These are phyloP conservation scores for Keqinozyma sinolaborantium DNA, from an alignment of 1,139 yeast species.

Conservation along the genomic window DNA sequence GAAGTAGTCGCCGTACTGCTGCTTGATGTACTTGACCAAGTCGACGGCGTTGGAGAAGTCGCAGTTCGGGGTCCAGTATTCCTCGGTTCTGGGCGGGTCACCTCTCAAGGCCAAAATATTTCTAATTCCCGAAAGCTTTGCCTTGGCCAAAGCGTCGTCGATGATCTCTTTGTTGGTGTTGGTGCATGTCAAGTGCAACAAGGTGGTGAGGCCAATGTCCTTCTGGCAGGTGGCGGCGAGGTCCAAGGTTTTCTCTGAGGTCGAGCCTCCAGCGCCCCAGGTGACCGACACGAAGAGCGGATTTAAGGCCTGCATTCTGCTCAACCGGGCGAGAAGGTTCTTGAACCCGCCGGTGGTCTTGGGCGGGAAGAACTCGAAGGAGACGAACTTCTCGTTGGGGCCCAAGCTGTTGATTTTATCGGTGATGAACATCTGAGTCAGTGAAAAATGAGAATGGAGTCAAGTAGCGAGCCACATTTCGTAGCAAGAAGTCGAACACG, in stretches of 20 bases:
- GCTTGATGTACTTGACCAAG: conserved; percentile 71
- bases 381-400: conserved; percentile 61
- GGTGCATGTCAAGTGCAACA: conserved; percentile 94
- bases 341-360: conserved; percentile 85
- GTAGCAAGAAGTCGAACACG: no score
- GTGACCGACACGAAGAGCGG: conserved; percentile 91
- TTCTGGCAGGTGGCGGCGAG: conserved; percentile 75
- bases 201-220: conserved; percentile 78
- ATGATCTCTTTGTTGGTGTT: conserved; percentile 76
- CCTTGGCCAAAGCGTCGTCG: conserved; percentile 71
- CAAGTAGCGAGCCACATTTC: no score
- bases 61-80: conserved; percentile 55
- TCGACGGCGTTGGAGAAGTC: conserved; percentile 78
- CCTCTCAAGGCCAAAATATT: conserved; percentile 93
- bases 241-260: conserved; percentile 81
- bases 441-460: conserved; percentile 1
- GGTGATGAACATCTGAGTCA: conserved; percentile 11
- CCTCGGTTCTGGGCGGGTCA: conserved; percentile 89
- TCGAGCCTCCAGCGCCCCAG: conserved; percentile 99
- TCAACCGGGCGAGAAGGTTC: conserved; percentile 79
- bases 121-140: conserved; percentile 73
- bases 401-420: conserved; percentile 52
- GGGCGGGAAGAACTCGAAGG: conserved; percentile 96
- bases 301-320: conserved; percentile 82
- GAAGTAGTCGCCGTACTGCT: conserved; percentile 68